Evolutionary conservation across 1,284 basidiomycete genomes (phyloP).

Genomic region (Anthracocystis panici-leucophaei): DNA sequence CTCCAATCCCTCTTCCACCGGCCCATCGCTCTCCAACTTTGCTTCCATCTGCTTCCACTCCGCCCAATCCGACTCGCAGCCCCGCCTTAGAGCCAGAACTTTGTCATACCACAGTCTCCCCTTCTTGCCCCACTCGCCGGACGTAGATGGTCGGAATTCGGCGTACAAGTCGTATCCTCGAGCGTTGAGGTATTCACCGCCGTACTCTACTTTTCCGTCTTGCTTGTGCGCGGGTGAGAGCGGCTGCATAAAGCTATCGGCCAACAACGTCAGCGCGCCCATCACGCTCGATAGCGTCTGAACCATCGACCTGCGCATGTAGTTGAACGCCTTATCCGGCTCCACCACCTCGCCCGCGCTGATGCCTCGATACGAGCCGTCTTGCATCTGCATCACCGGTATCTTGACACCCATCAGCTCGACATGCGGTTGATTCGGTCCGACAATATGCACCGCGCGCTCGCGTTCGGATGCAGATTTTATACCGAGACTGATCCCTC

Average conservation of each 20-base stretch:
- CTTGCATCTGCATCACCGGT: slow-evolving; percentile 81
- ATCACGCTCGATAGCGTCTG: slow-evolving; percentile 65
- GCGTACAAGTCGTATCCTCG: slow-evolving; percentile 62
- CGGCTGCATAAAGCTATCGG: slow-evolving; percentile 59
- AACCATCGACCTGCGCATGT: slow-evolving; percentile 60
- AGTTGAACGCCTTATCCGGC: slow-evolving; percentile 74
- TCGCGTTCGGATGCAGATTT: slow-evolving; percentile 33
- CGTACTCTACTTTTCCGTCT: slow-evolving; percentile 4
- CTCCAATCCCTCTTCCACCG: slow-evolving; percentile 46
- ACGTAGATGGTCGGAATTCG: slow-evolving; percentile 65
- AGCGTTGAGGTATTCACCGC: slow-evolving; percentile 52
- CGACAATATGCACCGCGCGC: slow-evolving; percentile 73
- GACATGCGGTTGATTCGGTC: slow-evolving; percentile 88
- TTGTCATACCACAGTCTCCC: slow-evolving; percentile 58
- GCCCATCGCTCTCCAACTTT: slow-evolving; percentile 22
- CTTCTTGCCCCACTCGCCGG: slow-evolving; percentile 68
- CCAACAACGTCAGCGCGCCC: slow-evolving; percentile 63
- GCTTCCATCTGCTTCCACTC: slow-evolving; percentile 42
- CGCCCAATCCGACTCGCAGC: slow-evolving; percentile 27
- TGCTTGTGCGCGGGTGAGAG: background rate
- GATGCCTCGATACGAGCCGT: slow-evolving; percentile 83
- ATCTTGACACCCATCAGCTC: slow-evolving; percentile 90
- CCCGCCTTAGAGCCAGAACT: slow-evolving; percentile 52
- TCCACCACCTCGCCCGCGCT: slow-evolving; percentile 78
- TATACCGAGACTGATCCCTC: slow-evolving; percentile 43